Base-by-base conservation (phyloP, 2,329 filamentous ascomycete species). In the Cryoendolithus antarcticus region DNA sequence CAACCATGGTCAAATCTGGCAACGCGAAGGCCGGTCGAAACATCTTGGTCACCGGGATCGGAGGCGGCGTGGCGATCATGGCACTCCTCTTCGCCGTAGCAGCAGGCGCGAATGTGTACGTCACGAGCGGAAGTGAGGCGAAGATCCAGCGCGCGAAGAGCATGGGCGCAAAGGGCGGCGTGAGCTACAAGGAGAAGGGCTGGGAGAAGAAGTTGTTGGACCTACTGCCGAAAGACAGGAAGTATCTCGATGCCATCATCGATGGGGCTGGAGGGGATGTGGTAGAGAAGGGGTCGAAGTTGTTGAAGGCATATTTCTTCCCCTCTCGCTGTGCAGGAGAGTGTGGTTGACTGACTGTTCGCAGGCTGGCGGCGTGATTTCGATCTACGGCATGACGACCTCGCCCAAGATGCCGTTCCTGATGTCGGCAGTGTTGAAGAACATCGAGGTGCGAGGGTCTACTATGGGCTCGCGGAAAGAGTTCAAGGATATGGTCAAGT, bases 401-500 rank as follows among this genome's bases (percentile, higher is more conserved):
- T 67, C 70, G 0, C 88, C 89, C 1, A 85, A 81, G 63, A 89
- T 93, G 80, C 77, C 84, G 37, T 95, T 84, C 72, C 54, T 75
- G 9, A 94, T 95, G 83, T 63, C 69, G 44, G 86, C 86, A 0
- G 82, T 91, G 9, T 62, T 96, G 44, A 83, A 80, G 60, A 94
- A 96, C 54, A 74, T 95, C 38, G 89, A 96, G 34, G 70, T 96
- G 21, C 74, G 74, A 35, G 89, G 91, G 11, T 79, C 75, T 9
- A 95, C 88, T 0, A 94, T 96, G 88, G 89, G 89, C 1, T 93
- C 85, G 21, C 72, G 83, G 33, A 78, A 75, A 55, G 91, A 96
- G 63, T 96, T 95, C 55, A 68, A 68, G n/a, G 84, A 91, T 13
- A 94, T 96, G 86, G 71, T 95, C 4, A 69, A 72, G 1, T 94